These are phyloP conservation scores for Alternaria sp. DNA, from an alignment of 2,329 filamentous ascomycete species.

Conservation along the genomic window DNA sequence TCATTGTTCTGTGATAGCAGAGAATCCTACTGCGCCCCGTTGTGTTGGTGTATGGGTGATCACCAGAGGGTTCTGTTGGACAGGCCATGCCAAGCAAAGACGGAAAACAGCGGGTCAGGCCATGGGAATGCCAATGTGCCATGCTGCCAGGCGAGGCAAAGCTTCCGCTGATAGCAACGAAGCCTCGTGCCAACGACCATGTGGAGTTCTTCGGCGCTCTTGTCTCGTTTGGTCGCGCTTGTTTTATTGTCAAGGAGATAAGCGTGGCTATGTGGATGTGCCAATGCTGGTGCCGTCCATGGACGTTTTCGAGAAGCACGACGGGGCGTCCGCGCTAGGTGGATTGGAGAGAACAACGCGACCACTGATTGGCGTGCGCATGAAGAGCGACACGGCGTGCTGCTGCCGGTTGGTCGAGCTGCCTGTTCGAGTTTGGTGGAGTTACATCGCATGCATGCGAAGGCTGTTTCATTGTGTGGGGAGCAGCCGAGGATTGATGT, in stretches of 20 bases:
- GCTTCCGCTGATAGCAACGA: constrained; percentile 7
- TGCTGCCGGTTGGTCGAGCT: constrained; percentile 16
- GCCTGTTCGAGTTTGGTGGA: constrained; percentile 22
- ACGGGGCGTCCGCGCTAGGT: not conserved
- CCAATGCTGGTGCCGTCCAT: not conserved
- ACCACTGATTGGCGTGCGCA: not conserved
- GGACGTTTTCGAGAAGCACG: not conserved
- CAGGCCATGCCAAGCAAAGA: constrained; percentile 2
- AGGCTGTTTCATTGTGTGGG: constrained; percentile 12
- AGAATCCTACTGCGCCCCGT: not conserved
- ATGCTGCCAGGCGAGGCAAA: constrained; percentile 6
- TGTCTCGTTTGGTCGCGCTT: constrained; percentile 5
- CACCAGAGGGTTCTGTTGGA: not conserved
- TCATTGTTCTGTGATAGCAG: not conserved
- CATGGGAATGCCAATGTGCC: not conserved
- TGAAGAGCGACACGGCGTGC: not conserved
- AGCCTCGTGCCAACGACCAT: constrained; percentile 3
- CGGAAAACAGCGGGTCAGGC: constrained; percentile 2
- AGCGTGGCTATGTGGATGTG: not conserved
- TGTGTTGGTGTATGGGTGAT: not conserved
- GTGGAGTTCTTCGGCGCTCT: constrained; percentile 4
- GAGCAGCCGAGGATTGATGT: constrained; percentile 8
- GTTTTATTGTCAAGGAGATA: not conserved
- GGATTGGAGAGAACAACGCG: not conserved
- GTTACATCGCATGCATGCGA: constrained; percentile 4